phyloP scores from a whole-genome alignment of 2,329 filamentous ascomycete species.

The Cyphellophora attinorum region DNA sequence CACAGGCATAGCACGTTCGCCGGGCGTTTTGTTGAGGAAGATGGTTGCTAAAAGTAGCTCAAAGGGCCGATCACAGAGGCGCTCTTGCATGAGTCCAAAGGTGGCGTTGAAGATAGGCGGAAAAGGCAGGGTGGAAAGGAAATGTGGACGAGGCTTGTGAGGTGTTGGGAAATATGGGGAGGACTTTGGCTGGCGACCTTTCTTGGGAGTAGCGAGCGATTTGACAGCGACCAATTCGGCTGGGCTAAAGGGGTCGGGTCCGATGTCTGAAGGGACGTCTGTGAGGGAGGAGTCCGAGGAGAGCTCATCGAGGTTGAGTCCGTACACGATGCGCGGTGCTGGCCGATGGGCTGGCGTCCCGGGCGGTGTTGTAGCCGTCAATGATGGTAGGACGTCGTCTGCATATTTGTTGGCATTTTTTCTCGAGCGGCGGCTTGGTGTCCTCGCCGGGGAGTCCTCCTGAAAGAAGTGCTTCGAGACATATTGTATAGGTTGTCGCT shows the following conservation, averaged over 20 bases:
- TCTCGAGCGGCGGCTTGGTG: slow-evolving; percentile 3
- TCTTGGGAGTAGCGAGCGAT: slow-evolving; percentile 4
- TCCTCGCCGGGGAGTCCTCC: slow-evolving; percentile 1
- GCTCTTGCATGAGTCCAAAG: slow-evolving; percentile 81
- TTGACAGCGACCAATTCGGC: slow-evolving; percentile 9
- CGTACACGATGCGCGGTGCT: slow-evolving; percentile 10
- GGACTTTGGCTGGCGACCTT: slow-evolving; percentile 6
- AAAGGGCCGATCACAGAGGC: slow-evolving; percentile 65
- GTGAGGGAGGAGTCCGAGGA: slow-evolving; percentile 26
- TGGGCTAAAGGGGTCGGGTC: slow-evolving; percentile 10
- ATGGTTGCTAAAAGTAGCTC: slow-evolving; percentile 72
- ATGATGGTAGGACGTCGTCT: not conserved
- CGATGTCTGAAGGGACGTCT: slow-evolving; percentile 25
- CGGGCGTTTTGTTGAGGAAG: slow-evolving; percentile 74
- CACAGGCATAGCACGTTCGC: slow-evolving; percentile 63
- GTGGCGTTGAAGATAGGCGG: slow-evolving; percentile 51
- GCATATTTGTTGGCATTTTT: not conserved
- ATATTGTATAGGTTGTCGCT: slow-evolving; percentile 12
- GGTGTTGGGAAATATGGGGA: slow-evolving; percentile 35
- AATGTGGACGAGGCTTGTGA: slow-evolving; percentile 17
- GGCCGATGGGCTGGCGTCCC: slow-evolving; percentile 7
- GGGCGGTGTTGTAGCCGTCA: slow-evolving; percentile 7
- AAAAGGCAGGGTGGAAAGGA: slow-evolving; percentile 46
- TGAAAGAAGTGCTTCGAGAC: slow-evolving; percentile 15
- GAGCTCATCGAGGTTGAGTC: slow-evolving; percentile 17